Percentiles rank a stretch among this genome's conserved stretches.
These are phyloP conservation scores for Mycena pura DNA, from an alignment of 768 basidiomycete species.

Conservation along the genomic window DNA sequence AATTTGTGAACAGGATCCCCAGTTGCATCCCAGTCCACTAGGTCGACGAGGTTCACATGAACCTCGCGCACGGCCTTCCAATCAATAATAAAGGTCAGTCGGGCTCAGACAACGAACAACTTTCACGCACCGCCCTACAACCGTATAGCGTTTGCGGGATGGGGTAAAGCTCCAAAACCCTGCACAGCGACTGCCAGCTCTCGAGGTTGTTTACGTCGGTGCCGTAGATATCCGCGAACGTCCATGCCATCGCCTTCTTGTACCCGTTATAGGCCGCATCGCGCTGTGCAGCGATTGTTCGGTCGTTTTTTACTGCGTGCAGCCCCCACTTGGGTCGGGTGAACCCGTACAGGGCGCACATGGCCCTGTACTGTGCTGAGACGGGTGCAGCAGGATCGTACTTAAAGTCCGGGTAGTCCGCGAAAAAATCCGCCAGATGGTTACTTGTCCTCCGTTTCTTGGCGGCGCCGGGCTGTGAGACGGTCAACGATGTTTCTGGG, in stretches of 20 bases:
- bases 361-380: conserved; percentile 34
- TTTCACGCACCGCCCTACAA: background rate
- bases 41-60: conserved; percentile 10
- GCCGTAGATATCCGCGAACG: conserved; percentile 44
- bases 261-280: conserved; percentile 29
- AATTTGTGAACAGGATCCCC: background rate
- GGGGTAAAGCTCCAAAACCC: conserved; percentile 34
- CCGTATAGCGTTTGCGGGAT: conserved; percentile 12
- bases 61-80: background rate
- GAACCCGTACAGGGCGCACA: conserved; percentile 27
- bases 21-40: background rate
- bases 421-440: conserved; percentile 29
- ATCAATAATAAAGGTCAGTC: background rate
- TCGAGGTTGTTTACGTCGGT: conserved; percentile 36
- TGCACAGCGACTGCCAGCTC: conserved; percentile 39
- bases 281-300: background rate
- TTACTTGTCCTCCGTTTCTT: background rate
- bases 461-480: background rate
- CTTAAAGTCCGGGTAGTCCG: conserved; percentile 24
- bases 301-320: background rate
- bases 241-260: conserved; percentile 36
- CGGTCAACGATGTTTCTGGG: background rate
- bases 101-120: background rate
- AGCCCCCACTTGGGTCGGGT: background rate
- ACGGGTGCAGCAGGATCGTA: conserved; percentile 31